Base-by-base conservation (phyloP, 257 asterid genomes). In the Craterostigma plantagineum region DNA sequence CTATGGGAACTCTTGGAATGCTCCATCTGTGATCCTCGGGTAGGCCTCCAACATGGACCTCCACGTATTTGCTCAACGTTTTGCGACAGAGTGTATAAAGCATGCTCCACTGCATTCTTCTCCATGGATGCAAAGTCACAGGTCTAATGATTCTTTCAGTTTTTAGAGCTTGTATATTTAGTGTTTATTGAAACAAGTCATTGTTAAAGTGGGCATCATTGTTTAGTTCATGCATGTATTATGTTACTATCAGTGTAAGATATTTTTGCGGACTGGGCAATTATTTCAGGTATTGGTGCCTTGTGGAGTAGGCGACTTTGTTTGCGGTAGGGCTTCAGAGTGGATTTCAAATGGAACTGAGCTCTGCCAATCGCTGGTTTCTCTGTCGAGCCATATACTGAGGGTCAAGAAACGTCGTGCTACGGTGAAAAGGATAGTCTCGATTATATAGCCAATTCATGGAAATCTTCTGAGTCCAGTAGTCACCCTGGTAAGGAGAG, bases 341-440 rank as follows among this genome's bases (percentile, higher is more conserved):
- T 90, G 94, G 94, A 76, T 79, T 73, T 70, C 91, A 53, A 83
- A 90, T 59, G 99, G 99, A 68, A 83, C 99, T 48, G 99, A 79
- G 60, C 91, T 90, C 69, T 90, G 99, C 80, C 73, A 45, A 35
- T 69, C 63, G 75, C 95, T 43, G 96, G 99, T 66, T 83, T 90
- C 69, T 70, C 83, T 34, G 87, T 83, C 59, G 59, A 45, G 58
- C 57, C 80, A 45, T 51, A 46, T 45, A 77, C 72, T 47, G 81
- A 72, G 35, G 59, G 66, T 10, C 70, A 62, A 56, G 92, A 69
- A 49, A 34, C 69, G 43, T 68, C 66, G 8, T 90, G 99, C 63
- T 90, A 77, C 23, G 94, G 93, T 51, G 99, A 94, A 59, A 79
- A 72, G 78, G 73, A 68, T 43, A 84, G 84, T 48, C 57, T 70